Evolutionary conservation across 2,329 filamentous ascomycete species (phyloP).

Genomic region (Tolypocladium nubicola): DNA sequence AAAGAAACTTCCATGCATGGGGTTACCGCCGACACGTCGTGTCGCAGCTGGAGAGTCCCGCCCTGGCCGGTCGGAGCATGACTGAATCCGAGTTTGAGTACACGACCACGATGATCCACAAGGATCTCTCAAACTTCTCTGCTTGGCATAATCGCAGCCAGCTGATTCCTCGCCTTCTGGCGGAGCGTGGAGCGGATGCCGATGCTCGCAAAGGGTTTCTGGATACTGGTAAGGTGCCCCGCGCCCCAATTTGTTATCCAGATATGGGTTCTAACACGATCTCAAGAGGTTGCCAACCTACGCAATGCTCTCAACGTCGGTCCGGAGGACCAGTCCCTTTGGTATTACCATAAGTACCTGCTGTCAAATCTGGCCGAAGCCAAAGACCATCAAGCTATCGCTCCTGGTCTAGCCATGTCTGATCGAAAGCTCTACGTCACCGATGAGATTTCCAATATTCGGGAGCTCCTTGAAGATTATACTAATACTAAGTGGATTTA

Average conservation of each 20-base stretch:
- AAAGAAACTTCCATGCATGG: conserved; percentile 95
- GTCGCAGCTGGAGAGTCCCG: conserved; percentile 54
- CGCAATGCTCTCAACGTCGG: conserved; percentile 75
- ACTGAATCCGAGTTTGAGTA: conserved; percentile 77
- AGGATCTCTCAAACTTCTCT: conserved; percentile 90
- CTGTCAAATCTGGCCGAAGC: conserved; percentile 55
- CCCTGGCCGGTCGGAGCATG: conserved; percentile 48
- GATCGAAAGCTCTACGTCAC: conserved; percentile 57
- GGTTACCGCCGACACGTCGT: conserved; percentile 77
- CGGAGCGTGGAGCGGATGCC: conserved; percentile 57
- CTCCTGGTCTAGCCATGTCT: conserved; percentile 47
- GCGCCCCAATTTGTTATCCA: conserved; percentile 1
- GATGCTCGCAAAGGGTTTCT: conserved; percentile 57
- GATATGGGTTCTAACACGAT: neutral
- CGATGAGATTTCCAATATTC: conserved; percentile 64
- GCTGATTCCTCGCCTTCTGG: conserved; percentile 65
- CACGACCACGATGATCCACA: conserved; percentile 76
- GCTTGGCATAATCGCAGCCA: conserved; percentile 90
- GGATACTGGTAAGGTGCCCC: conserved; percentile 45
- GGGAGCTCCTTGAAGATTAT: conserved; percentile 52
- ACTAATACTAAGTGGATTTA: conserved; percentile 70
- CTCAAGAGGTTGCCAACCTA: conserved; percentile 60
- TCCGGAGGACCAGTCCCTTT: conserved; percentile 88
- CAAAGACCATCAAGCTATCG: conserved; percentile 44
- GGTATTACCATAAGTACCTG: conserved; percentile 92